Percentiles rank a stretch among this genome's conserved stretches.
Evolutionary conservation across 177 flowering plant species (phyloP).

Genomic region (Vitis hybrid): DNA sequence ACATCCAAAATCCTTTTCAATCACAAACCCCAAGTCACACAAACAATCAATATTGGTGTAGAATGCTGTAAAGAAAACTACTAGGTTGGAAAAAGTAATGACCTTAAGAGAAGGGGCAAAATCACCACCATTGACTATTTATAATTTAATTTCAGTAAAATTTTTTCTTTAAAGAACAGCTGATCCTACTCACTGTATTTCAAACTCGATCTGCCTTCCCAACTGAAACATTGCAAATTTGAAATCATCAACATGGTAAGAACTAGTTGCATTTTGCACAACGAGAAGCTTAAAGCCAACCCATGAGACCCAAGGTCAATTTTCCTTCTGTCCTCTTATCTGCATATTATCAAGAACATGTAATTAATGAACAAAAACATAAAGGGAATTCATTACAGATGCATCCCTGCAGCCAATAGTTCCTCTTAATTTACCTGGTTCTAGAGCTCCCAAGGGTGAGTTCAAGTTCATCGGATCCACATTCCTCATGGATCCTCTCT

Average conservation of each 20-base stretch:
- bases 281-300: background rate
- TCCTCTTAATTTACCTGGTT: constrained; percentile 45
- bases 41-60: constrained; percentile 4
- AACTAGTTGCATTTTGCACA: constrained; percentile 5
- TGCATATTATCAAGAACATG: constrained; percentile 9
- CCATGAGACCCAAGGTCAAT: background rate
- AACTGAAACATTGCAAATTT: constrained; percentile 9
- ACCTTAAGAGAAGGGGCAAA: constrained; percentile 19
- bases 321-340: constrained; percentile 10
- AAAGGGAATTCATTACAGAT: no score
- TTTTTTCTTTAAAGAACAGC: background rate
- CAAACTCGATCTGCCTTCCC: constrained; percentile 7
- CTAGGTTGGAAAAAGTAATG: constrained; percentile 2
- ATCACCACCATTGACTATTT: constrained; percentile 19
- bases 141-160: constrained; percentile 13
- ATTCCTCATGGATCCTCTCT: constrained; percentile 92
- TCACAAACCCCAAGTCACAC: constrained; percentile 13
- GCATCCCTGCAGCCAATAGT: background rate
- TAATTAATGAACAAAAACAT: background rate
- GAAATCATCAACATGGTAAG: constrained; percentile 3
- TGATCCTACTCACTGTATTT: constrained; percentile 24
- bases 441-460: constrained; percentile 83
- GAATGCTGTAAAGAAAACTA: constrained; percentile 4
- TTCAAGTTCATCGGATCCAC: constrained; percentile 87
- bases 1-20: constrained; percentile 11